A percentile compares a stretch with the other conserved stretches of the same genome.
These are phyloP conservation scores for Kuraishia floccosa DNA, from an alignment of 805 yeast genomes.

Conservation along the genomic window DNA sequence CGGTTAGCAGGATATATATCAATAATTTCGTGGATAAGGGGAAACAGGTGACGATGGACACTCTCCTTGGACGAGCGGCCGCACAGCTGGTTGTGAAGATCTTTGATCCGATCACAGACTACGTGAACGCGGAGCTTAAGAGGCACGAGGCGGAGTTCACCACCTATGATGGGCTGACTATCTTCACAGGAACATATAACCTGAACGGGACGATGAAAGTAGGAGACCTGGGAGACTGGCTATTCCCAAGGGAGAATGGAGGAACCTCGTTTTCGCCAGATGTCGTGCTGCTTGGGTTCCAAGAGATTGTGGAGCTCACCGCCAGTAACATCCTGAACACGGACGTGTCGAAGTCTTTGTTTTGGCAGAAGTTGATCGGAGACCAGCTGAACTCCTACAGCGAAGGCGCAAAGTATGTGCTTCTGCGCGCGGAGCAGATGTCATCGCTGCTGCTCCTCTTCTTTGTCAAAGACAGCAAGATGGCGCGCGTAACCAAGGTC, in stretches of 20 bases:
- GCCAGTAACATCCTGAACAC: conserved; percentile 86
- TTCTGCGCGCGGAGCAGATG: conserved; percentile 66
- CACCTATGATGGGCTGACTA: conserved; percentile 40
- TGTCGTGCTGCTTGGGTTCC: conserved; percentile 81
- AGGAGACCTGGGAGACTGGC: conserved; percentile 63
- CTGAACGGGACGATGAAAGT: conserved; percentile 60
- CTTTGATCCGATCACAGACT: conserved; percentile 84
- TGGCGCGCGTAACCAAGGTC: conserved; percentile 57
- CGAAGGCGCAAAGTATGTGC: conserved; percentile 32
- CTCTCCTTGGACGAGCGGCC: conserved; percentile 70
- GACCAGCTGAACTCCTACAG: conserved; percentile 39
- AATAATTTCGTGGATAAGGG: conserved; percentile 91
- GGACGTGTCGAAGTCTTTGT: conserved; percentile 63
- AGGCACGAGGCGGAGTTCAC: conserved; percentile 44
- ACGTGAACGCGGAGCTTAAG: conserved; percentile 54
- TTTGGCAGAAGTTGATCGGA: conserved; percentile 68
- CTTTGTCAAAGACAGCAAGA: conserved; percentile 41
- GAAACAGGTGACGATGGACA: conserved; percentile 83
- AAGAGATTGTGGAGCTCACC: conserved; percentile 86
- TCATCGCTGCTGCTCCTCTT: conserved; percentile 56
- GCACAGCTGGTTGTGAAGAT: conserved; percentile 61
- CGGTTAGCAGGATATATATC: conserved; percentile 89
- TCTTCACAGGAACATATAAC: conserved; percentile 81
- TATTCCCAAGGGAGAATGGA: conserved; percentile 60
- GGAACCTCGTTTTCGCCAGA: conserved; percentile 49